Evolutionary conservation across 2,329 filamentous ascomycete genomes (phyloP).

Genomic region (Setomelanomma holmii): DNA sequence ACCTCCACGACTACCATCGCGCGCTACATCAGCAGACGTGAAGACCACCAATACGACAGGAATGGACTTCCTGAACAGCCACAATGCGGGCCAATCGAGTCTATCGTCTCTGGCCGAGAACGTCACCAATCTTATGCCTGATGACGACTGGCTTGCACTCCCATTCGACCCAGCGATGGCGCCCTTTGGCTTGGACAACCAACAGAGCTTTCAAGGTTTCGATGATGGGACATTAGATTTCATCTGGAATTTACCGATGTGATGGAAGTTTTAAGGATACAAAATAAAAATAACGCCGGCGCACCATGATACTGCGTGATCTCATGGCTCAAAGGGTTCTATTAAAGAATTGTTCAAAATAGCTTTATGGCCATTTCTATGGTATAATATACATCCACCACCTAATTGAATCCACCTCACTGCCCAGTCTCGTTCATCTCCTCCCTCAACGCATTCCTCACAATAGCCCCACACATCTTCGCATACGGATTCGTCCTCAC

Average conservation of each 20-base stretch:
- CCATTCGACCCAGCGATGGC: conserved; percentile 51
- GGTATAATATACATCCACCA: background rate
- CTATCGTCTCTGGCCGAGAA: conserved; percentile 44
- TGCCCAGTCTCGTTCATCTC: conserved; percentile 47
- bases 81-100: conserved; percentile 44
- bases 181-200: conserved; percentile 44
- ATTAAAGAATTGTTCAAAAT: too few relatives aligned
- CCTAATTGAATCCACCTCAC: background rate
- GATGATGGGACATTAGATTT: conserved; percentile 49
- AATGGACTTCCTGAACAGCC: conserved; percentile 47
- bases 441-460: conserved; percentile 65
- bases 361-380: background rate
- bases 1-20: conserved; percentile 44
- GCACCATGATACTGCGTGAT: too few relatives aligned
- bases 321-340: too few relatives aligned
- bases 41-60: conserved; percentile 39
- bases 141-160: conserved; percentile 49
- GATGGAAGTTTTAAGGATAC: background rate
- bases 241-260: conserved; percentile 50
- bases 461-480: conserved; percentile 68
- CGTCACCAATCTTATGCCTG: conserved; percentile 44
- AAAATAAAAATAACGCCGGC: too few relatives aligned
- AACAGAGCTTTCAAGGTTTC: conserved; percentile 47
- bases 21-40: conserved; percentile 34
- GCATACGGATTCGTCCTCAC: conserved; percentile 69